Conservation (phyloP, 371 early-diverging fungal species). For the Chytridiales sp. region DNA sequence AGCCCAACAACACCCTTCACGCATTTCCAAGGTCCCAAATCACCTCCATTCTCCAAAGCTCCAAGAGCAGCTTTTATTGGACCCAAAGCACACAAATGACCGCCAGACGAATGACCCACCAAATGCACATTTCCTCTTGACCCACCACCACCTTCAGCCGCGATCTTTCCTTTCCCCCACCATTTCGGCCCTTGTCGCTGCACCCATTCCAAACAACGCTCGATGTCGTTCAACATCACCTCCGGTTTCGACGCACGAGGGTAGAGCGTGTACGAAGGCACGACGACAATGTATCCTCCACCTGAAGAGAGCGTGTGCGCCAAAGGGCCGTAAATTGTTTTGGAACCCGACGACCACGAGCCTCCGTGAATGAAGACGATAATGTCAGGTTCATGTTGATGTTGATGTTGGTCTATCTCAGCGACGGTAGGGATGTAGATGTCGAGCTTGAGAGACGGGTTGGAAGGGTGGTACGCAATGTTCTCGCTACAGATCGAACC, state of each 20-base stretch:
- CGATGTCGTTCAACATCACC: conserved; percentile 66
- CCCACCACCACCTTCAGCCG: background rate
- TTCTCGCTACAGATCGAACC: conserved; percentile 12
- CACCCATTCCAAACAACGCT: conserved; percentile 67
- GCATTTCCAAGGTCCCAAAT: background rate
- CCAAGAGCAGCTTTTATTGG: background rate
- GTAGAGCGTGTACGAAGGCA: conserved; percentile 73
- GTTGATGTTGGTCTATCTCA: background rate
- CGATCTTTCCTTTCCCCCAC: no score
- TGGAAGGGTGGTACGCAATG: conserved; percentile 8
- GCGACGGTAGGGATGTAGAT: conserved; percentile 9
- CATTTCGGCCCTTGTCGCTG: no score
- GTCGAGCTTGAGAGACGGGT: conserved; percentile 17
- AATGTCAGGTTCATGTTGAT: conserved; percentile 15
- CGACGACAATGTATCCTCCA: conserved; percentile 67
- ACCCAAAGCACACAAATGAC: conserved; percentile 37
- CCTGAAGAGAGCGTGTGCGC: conserved; percentile 63
- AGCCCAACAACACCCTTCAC: conserved; percentile 14
- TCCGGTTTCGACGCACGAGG: conserved; percentile 55
- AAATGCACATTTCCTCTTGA: conserved; percentile 42
- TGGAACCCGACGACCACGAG: conserved; percentile 53
- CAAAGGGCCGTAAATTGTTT: conserved; percentile 56
- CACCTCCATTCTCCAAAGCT: background rate
- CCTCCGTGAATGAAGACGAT: conserved; percentile 77
- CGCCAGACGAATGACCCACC: conserved; percentile 58